Evolutionary conservation across 371 early-diverging fungal species (phyloP), one percentile per base, ranked within the genome.

Genomic region (Mucor ambiguus): DNA sequence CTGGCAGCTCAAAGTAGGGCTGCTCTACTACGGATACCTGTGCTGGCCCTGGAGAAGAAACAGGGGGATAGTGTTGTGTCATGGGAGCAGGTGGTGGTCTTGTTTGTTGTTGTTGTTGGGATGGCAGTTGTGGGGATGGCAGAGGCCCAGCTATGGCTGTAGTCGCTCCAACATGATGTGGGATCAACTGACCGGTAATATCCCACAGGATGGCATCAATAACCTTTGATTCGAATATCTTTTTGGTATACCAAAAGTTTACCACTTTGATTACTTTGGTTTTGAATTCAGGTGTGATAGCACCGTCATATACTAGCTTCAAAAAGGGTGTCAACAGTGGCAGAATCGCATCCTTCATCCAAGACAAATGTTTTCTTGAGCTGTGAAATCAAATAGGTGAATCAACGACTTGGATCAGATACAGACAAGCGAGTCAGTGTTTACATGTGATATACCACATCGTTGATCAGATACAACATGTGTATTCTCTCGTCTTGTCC

Each of bases 231-330:
- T 81, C 83, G 66, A 86, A 85, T 48, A 81, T 83, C 16, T 76
- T 75, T 32, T 79, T 80, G 24, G 78, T 81, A 8, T 71, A 71
- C 89, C 89, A 89, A 29, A 89, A 84, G 10, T 74, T 74, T 26
- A 89, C 76, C 8, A 87, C 83, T 77, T 88, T 89, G 20, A 74
- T 70, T n/a, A 89, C 81, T 49, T 87, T 85, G 6, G 82, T 78
- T 43, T 77, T 77, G 18, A 68, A 54, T 32, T 85, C 83, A n/a
- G 77, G 71, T 4, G 74, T 49, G 33, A 75, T 77, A 7, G 83
- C 76, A 24, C 69, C 76, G 46, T 81, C 80, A 63, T 87, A 89
- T 3, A 85, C 86, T 26, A 79, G 65, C 37, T 80, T 79, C n/a
- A 89, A 57, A 41, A 87, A 59, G 28, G 84, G 75, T 0, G 81